A percentile compares a stretch with the other conserved stretches of the same genome.
Evolutionary conservation across 2,329 filamentous ascomycete species (phyloP).

Genomic region (Alternaria panax): DNA sequence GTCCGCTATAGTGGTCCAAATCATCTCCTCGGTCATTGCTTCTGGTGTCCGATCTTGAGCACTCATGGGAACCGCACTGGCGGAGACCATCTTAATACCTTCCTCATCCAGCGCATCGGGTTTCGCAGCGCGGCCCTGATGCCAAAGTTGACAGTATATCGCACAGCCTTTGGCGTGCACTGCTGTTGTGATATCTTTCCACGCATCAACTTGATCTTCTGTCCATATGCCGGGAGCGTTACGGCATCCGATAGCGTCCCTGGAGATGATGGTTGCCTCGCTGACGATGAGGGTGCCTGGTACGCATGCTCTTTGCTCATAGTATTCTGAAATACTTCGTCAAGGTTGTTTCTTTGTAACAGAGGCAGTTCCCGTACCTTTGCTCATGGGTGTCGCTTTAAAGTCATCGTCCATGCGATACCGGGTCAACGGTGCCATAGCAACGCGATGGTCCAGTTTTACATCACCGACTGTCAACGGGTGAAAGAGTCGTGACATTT

Average conservation of each 20-base stretch:
- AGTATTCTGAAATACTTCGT: constrained; percentile 52
- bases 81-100: constrained; percentile 34
- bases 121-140: constrained; percentile 62
- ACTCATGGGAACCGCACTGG: constrained; percentile 44
- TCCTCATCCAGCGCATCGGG: constrained; percentile 39
- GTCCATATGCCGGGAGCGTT: constrained; percentile 65
- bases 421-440: constrained; percentile 48
- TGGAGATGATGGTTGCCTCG: constrained; percentile 62
- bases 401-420: constrained; percentile 54
- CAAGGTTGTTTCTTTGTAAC: not conserved
- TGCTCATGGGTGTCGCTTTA: constrained; percentile 43
- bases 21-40: constrained; percentile 47
- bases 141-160: constrained; percentile 68
- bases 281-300: constrained; percentile 65
- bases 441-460: constrained; percentile 41
- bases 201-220: constrained; percentile 55
- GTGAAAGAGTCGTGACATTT: constrained; percentile 41
- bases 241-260: constrained; percentile 54
- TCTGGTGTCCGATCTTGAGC: constrained; percentile 34
- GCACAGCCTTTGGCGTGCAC: constrained; percentile 66
- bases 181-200: constrained; percentile 64
- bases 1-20: constrained; percentile 40
- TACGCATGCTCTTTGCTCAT: constrained; percentile 58
- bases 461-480: constrained; percentile 41
- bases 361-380: not conserved